Conservation (phyloP, 148 eudicot genomes). For the Diospyros lotus region DNA sequence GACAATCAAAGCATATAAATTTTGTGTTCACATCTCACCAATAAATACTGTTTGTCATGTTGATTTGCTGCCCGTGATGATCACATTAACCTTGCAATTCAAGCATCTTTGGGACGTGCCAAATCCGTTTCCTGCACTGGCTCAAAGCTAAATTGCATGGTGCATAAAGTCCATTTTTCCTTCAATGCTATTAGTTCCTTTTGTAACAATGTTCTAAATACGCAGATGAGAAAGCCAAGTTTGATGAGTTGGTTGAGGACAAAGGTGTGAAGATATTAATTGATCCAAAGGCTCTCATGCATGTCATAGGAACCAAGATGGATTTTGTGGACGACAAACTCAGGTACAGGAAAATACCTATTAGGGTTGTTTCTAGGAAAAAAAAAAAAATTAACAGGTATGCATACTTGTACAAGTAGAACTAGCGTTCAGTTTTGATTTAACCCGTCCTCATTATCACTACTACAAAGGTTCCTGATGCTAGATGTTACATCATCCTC, state of each 20-base stretch:
- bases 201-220: neutral
- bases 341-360: conserved; percentile 36
- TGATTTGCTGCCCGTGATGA: neutral
- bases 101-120: neutral
- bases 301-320: conserved; percentile 95
- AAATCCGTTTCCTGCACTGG: neutral
- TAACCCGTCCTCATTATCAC: neutral
- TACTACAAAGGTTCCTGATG: neutral
- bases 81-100: neutral
- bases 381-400: neutral
- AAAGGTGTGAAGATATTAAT: conserved; percentile 92
- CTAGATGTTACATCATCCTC: neutral
- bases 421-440: neutral
- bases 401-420: neutral
- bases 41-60: neutral
- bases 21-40: neutral
- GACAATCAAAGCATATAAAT: neutral
- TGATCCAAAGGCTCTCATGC: conserved; percentile 98
- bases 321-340: conserved; percentile 94
- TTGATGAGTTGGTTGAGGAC: conserved; percentile 92
- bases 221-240: conserved; percentile 92
- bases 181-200: neutral
- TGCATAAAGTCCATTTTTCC: neutral
- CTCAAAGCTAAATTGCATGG: neutral
- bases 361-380: neutral